Conservation (phyloP, 169 alveolate species). For the Ichthyophthirius multifiliis region DNA sequence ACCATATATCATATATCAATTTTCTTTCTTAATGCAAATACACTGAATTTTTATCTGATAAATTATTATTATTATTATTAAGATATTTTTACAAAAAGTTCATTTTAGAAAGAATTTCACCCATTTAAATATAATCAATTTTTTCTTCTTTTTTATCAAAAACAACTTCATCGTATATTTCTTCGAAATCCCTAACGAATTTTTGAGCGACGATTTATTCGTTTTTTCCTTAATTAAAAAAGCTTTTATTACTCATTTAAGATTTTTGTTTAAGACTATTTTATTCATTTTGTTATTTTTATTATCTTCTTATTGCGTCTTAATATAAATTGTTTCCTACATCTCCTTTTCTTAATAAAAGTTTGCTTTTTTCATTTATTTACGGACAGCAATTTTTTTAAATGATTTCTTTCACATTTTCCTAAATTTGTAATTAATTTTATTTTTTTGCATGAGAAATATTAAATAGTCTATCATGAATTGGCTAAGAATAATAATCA, state of each 20-base stretch:
- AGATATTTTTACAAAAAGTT: conserved; percentile 16
- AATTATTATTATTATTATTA: conserved; percentile 1
- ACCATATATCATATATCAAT: conserved; percentile 55
- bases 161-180: conserved; percentile 17
- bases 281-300: conserved; percentile 14
- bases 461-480: not conserved
- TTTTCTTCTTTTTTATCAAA: conserved; percentile 9
- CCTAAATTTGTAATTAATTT: not conserved
- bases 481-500: not conserved
- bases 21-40: conserved; percentile 50
- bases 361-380: conserved; percentile 41
- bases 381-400: conserved; percentile 29
- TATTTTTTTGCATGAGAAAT: not conserved
- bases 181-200: conserved; percentile 37
- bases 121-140: conserved; percentile 35
- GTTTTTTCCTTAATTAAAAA: conserved; percentile 3
- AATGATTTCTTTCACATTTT: conserved; percentile 12
- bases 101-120: conserved; percentile 29
- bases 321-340: conserved; percentile 23
- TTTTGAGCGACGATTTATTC: conserved; percentile 37
- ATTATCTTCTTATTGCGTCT: conserved; percentile 27
- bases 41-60: no score
- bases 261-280: conserved; percentile 9
- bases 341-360: conserved; percentile 30
- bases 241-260: not conserved